A percentile compares a stretch with the other conserved stretches of the same genome.
These are phyloP conservation scores for Pneumocystis wakefieldiae DNA, from an alignment of 1,139 yeast species.

Conservation along the genomic window DNA sequence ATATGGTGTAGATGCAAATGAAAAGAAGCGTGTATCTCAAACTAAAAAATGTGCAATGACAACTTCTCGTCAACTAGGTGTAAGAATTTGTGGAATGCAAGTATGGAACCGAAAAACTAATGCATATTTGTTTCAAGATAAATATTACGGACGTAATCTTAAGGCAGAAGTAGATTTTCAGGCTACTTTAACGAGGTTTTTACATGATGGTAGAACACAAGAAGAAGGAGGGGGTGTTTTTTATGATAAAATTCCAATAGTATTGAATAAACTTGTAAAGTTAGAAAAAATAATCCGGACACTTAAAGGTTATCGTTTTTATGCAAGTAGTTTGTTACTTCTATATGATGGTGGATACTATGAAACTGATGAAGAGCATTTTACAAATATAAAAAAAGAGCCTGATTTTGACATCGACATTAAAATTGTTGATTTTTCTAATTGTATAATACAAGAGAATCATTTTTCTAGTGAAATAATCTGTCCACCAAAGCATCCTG, in stretches of 20 bases:
- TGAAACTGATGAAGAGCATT: slow-evolving; percentile 15
- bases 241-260: slow-evolving; percentile 49
- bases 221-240: slow-evolving; percentile 34
- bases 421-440: slow-evolving; percentile 88
- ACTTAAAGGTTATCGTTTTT: slow-evolving; percentile 70
- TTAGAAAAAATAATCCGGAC: slow-evolving; percentile 40
- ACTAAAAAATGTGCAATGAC: slow-evolving; percentile 65
- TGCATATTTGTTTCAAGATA: slow-evolving; percentile 56
- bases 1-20: slow-evolving; percentile 83
- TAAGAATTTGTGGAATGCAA: slow-evolving; percentile 76
- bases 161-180: slow-evolving; percentile 64
- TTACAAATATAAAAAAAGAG: slow-evolving; percentile 3
- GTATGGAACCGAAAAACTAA: slow-evolving; percentile 44
- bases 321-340: slow-evolving; percentile 75
- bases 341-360: slow-evolving; percentile 61
- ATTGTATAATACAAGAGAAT: slow-evolving; percentile 66
- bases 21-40: slow-evolving; percentile 63
- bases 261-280: slow-evolving; percentile 46
- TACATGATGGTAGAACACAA: slow-evolving; percentile 54
- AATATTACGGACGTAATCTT: slow-evolving; percentile 78
- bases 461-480: slow-evolving; percentile 30
- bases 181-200: slow-evolving; percentile 53
- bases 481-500: slow-evolving; percentile 52
- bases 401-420: slow-evolving; percentile 31
- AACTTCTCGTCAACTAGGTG: slow-evolving; percentile 72